Percentiles rank a stretch among this genome's conserved stretches.
Evolutionary conservation across 331 rosid genomes (phyloP).

Genomic region (Quercus tomentella): DNA sequence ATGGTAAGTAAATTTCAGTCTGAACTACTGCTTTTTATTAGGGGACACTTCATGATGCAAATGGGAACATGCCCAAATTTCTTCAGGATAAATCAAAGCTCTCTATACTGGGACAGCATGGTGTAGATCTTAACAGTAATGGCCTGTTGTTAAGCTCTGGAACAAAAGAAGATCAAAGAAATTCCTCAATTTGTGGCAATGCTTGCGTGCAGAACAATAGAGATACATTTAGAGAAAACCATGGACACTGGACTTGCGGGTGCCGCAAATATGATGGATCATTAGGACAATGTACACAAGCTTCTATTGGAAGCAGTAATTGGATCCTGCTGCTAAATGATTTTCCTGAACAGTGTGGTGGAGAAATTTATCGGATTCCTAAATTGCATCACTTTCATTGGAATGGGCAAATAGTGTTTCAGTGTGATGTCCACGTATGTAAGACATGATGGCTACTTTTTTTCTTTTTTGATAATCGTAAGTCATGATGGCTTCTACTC

Average conservation of each 20-base stretch:
- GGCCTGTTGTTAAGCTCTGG: constrained; percentile 16
- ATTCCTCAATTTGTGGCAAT: constrained; percentile 35
- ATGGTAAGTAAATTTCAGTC: constrained; percentile 11
- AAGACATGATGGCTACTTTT: constrained; percentile 53
- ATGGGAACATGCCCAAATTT: constrained; percentile 52
- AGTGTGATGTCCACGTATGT: constrained; percentile 94
- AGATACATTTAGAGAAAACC: constrained; percentile 7
- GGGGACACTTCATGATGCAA: constrained; percentile 54
- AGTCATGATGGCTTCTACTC: constrained; percentile 49
- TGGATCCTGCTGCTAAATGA: constrained; percentile 50
- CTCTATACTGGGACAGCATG: constrained; percentile 61
- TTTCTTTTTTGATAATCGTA: no score
- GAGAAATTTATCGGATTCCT: constrained; percentile 51
- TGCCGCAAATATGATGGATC: constrained; percentile 43
- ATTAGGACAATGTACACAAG: constrained; percentile 39
- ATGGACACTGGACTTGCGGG: constrained; percentile 30
- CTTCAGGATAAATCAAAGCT: constrained; percentile 62
- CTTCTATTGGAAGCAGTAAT: constrained; percentile 35
- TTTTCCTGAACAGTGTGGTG: constrained; percentile 40
- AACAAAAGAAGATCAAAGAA: constrained; percentile 23
- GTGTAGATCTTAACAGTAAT: constrained; percentile 26
- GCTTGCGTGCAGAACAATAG: constrained; percentile 25
- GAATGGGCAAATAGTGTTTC: constrained; percentile 61
- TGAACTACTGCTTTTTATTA: constrained; percentile 33
- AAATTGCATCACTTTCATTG: constrained; percentile 75